Conservation (phyloP, 768 basidiomycete species). For the Auricularia auricula-judae region DNA sequence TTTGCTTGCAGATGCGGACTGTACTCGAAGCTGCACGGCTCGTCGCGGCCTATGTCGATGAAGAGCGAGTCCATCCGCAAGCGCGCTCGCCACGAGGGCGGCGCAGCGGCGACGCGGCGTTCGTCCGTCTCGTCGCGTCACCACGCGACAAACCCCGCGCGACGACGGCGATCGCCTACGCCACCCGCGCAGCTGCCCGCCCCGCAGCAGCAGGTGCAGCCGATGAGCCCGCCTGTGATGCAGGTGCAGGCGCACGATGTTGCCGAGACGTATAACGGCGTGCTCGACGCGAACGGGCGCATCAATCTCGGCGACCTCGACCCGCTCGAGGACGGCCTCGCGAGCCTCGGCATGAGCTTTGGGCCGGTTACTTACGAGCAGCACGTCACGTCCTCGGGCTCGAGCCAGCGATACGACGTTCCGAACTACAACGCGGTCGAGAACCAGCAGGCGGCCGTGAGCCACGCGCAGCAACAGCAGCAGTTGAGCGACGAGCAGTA, state of each 20-base stretch:
- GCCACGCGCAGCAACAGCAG: background rate
- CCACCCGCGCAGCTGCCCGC: background rate
- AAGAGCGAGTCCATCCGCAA: slow-evolving; percentile 86
- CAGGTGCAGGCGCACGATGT: background rate
- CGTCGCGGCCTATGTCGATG: slow-evolving; percentile 81
- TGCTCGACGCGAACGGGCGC: background rate
- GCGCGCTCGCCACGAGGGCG: slow-evolving; percentile 64
- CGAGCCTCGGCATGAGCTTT: background rate
- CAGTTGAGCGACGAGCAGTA: background rate
- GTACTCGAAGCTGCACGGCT: slow-evolving; percentile 72
- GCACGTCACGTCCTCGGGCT: background rate
- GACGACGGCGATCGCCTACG: background rate
- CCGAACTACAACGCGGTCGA: background rate
- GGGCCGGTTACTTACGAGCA: background rate
- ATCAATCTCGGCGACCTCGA: background rate
- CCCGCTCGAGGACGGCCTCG: background rate
- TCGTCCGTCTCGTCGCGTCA: background rate
- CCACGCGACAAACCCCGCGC: background rate
- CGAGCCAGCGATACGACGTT: background rate
- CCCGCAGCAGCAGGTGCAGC: background rate
- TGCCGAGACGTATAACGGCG: background rate
- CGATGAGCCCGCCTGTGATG: background rate
- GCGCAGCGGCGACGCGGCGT: background rate
- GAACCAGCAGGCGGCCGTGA: background rate
- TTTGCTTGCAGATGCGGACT: slow-evolving; percentile 8